Base-by-base conservation (phyloP, 1,284 basidiomycete species). In the Cystobasidium sp. region DNA sequence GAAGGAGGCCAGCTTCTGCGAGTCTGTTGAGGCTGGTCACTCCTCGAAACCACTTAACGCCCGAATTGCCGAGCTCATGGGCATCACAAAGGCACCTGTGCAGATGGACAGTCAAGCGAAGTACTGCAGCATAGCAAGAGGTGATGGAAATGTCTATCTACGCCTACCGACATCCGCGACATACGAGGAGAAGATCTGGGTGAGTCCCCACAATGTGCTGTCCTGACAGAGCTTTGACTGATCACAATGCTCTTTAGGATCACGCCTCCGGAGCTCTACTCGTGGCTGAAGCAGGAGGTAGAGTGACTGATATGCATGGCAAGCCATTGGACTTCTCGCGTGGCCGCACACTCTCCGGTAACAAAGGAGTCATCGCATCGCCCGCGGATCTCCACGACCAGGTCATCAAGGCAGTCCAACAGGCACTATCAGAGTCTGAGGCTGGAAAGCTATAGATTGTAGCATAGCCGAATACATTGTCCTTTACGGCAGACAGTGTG, bases 101-200 rank as follows among this genome's bases (percentile, higher is more conserved):
- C 86, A 93, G 39, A 97, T 99, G 94, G 97, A 99, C 82, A 94
- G 91, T 81, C 96, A 98, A 83, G 94, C 94, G 8, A 99, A 99
- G 84, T 99, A 99, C 80, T 90, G 91, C 43, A 90, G 90, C 79
- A 88, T 98, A 18, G 89, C 90, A 1, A 85, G 95, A 53, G 94
- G 94, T 0, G 93, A 97, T 76, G 94, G 94, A 0, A 90, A 90
- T 14, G 88, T 90, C 47, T 99, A 99, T 83, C 85, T 99, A 67
- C 87, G 96, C 37, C 91, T 97, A 85, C 97, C 97, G 0, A 91
- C 68, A 83, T 85, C 7, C 89, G 90, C 16, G 87, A 88, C 18
- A 14, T 96, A 95, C 82, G 82, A 85, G 76, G 94, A 96, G 82
- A 96, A 95, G 84, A 94, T 97, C 55, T 97, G 93, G 93, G 89